A percentile compares a stretch with the other conserved stretches of the same genome.
Evolutionary conservation across 2,329 filamentous ascomycete genomes (phyloP).

Genomic region (Alternaria postmessia): DNA sequence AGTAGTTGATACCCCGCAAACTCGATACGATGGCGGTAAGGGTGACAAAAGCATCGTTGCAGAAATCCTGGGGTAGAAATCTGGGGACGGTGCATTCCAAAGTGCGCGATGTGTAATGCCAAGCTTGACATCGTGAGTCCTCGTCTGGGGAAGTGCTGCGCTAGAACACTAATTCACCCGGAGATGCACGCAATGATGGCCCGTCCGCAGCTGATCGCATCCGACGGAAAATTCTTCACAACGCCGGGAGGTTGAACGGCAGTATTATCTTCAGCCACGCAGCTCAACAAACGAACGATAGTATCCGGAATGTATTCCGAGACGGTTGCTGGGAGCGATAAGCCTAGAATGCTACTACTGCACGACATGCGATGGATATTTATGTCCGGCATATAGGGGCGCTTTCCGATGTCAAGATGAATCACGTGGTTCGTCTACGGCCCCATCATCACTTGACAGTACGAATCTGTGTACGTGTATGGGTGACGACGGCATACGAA

Average conservation of each 20-base stretch:
- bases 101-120: constrained; percentile 18
- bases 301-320: neutral
- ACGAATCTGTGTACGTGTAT: neutral
- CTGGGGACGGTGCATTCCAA: constrained; percentile 5
- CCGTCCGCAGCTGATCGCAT: neutral
- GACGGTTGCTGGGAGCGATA: neutral
- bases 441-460: neutral
- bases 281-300: neutral
- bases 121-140: constrained; percentile 4
- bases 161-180: constrained; percentile 3
- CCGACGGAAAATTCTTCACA: constrained; percentile 13
- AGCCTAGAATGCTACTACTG: neutral
- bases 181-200: neutral
- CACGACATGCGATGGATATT: neutral
- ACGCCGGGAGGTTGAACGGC: neutral
- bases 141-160: neutral
- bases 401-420: no score
- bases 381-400: neutral
- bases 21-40: neutral
- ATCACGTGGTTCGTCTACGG: neutral
- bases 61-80: constrained; percentile 14
- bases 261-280: neutral
- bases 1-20: constrained; percentile 10
- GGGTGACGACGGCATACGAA: neutral
- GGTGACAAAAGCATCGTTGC: neutral